Percentiles rank a stretch among this genome's conserved stretches.
phyloP scores from a whole-genome alignment of 1,139 yeast genomes.

The Candida sojae region DNA sequence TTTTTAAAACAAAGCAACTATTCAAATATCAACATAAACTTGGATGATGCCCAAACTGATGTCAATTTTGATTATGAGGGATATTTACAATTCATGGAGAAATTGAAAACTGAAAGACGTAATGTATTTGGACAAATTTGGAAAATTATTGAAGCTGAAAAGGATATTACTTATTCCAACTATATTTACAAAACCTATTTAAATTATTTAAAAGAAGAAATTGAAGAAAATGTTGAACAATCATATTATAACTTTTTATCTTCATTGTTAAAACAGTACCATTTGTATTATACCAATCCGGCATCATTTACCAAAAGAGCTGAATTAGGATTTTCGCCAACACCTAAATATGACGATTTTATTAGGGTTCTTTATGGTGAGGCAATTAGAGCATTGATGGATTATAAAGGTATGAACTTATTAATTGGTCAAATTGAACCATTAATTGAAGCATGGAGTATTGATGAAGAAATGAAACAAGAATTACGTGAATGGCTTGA shows the following conservation, averaged over 20 bases:
- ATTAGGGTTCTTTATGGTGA: conserved; percentile 25
- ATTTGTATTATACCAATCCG: conserved; percentile 14
- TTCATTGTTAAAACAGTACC: conserved; percentile 23
- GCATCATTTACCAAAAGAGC: conserved; percentile 14
- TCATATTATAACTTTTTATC: conserved; percentile 25
- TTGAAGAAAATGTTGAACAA: conserved; percentile 18
- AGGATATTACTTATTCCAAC: conserved; percentile 27
- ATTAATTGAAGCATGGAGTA: conserved; percentile 40
- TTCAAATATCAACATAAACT: conserved; percentile 12
- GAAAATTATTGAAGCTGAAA: conserved; percentile 28
- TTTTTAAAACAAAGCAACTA: conserved; percentile 18
- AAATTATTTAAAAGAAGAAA: conserved; percentile 22
- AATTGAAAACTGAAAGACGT: conserved; percentile 27
- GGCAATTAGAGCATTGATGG: conserved; percentile 29
- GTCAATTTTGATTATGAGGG: conserved; percentile 44
- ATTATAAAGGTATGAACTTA: conserved; percentile 29
- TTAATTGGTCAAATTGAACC: conserved; percentile 33
- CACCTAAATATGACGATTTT: conserved; percentile 19
- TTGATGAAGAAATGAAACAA: conserved; percentile 30
- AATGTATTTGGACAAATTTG: conserved; percentile 34
- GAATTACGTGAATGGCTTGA: conserved; percentile 24
- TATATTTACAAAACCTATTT: conserved; percentile 26
- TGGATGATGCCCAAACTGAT: conserved; percentile 32
- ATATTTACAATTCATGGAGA: conserved; percentile 29
- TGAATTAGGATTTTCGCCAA: conserved; percentile 14